Evolutionary conservation across 1,284 basidiomycete genomes (phyloP), one percentile per base, ranked within the genome.

Genomic region (Cryptococcus wingfieldii): DNA sequence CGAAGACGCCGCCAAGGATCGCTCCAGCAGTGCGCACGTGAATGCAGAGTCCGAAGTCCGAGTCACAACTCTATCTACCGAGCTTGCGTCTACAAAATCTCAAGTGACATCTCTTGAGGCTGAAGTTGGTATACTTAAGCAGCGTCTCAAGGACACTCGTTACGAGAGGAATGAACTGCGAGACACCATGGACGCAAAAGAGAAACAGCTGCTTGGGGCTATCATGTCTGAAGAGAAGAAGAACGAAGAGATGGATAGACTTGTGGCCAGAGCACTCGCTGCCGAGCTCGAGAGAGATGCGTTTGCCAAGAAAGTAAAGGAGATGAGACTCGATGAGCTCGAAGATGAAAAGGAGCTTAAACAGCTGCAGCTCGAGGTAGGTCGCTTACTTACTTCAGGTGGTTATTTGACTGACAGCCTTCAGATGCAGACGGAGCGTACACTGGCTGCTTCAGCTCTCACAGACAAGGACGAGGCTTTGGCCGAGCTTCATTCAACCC

Each of bases 221-320:
- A 27, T 25, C 25, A 18, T 16, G 42, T 41, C 47, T 14, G 9
- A 49, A 6, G 34, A 16, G 3, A 46, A 18, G 25, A 19, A 42
- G 27, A 46, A 45, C 16, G 53, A 46, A 28, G 46, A 57, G 28
- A 18, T 47, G n/a, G 50, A 55, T 39, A 49, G 47, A 14, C 23
- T 48, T 5, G 25, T 56, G 12, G 50, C 51, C 12, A 38, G 53
- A 46, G 49, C 51, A 9, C 13, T 53, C 25, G 56, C 54, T 2
- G 56, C 56, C 13, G 56, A 56, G 27, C 31, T 49, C 8, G 56
- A 59, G 34, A 44, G 54, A 23, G 57, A 59, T 38, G 52, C 43
- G 25, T 18, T 56, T 44, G 56, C 54, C 7, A 51, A 38, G 25
- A 38, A 23, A 7, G 8, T 56, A 3, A 38, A 14, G 5, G 54